phyloP scores from a whole-genome alignment of 192 early-diverging fungal species.

The Anaeromyces robustus region DNA sequence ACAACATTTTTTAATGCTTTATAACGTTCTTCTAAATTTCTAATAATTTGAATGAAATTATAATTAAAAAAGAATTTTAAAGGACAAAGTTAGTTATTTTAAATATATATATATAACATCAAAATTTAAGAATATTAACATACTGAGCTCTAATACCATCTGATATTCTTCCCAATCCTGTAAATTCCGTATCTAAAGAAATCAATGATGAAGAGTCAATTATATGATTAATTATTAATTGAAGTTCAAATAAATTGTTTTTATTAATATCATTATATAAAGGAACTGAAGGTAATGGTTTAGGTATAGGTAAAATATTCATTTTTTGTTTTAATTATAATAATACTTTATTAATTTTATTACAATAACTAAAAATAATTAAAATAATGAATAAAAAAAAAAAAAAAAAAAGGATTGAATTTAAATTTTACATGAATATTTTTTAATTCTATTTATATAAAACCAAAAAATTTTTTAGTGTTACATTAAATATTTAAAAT shows the following conservation, averaged over 20 bases:
- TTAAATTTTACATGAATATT: too few relatives aligned
- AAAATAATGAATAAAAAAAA: too few relatives aligned
- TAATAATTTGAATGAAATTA: neutral
- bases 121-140: neutral
- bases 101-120: too few relatives aligned
- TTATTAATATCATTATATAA: neutral
- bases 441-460: too few relatives aligned
- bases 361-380: too few relatives aligned
- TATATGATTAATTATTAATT: neutral
- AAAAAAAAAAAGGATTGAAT: too few relatives aligned
- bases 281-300: neutral
- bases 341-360: neutral
- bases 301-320: neutral
- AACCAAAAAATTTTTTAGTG: too few relatives aligned
- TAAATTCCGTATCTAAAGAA: neutral
- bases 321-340: neutral
- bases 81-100: too few relatives aligned
- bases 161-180: neutral
- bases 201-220: neutral
- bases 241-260: neutral
- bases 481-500: too few relatives aligned
- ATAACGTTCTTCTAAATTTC: constrained; percentile 73
- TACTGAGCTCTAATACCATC: neutral
- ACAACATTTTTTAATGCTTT: constrained; percentile 51
- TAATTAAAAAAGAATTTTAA: too few relatives aligned